phyloP scores from a whole-genome alignment of 371 early-diverging fungal genomes.

The Neoconidiobolus thromboides region DNA sequence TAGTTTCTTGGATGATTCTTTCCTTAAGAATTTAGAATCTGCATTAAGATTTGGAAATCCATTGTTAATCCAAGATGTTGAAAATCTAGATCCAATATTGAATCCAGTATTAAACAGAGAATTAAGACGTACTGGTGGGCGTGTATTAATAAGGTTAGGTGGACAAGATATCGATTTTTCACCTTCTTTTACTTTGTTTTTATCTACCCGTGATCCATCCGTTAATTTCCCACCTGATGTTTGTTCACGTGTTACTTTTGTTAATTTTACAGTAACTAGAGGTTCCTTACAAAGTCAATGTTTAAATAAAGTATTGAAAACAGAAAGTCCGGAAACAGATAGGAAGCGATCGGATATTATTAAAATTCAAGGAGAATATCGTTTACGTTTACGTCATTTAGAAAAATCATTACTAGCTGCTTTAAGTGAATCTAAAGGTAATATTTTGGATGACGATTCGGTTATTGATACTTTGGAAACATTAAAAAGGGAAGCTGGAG shows the following conservation, averaged over 20 bases:
- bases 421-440: constrained; percentile 85
- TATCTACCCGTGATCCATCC: constrained; percentile 85
- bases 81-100: constrained; percentile 90
- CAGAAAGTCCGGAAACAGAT: constrained; percentile 91
- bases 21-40: constrained; percentile 92
- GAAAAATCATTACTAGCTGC: constrained; percentile 88
- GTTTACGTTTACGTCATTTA: constrained; percentile 72
- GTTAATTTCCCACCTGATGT: constrained; percentile 89
- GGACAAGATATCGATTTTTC: constrained; percentile 97
- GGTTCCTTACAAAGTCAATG: constrained; percentile 92
- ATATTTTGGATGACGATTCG: constrained; percentile 91
- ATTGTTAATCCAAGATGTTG: constrained; percentile 90
- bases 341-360: constrained; percentile 77
- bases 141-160: constrained; percentile 88
- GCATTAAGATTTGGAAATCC: constrained; percentile 97
- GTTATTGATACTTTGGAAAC: constrained; percentile 87
- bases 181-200: constrained; percentile 83
- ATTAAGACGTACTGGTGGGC: constrained; percentile 88
- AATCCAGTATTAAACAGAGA: constrained; percentile 95
- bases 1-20: constrained; percentile 92
- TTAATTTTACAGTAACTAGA: constrained; percentile 95
- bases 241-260: constrained; percentile 91
- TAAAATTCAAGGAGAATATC: constrained; percentile 92
- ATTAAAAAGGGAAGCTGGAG: constrained; percentile 87
- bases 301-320: constrained; percentile 81